Base-by-base conservation (phyloP, 192 early-diverging fungal species). In the Backusella macrospora region DNA sequence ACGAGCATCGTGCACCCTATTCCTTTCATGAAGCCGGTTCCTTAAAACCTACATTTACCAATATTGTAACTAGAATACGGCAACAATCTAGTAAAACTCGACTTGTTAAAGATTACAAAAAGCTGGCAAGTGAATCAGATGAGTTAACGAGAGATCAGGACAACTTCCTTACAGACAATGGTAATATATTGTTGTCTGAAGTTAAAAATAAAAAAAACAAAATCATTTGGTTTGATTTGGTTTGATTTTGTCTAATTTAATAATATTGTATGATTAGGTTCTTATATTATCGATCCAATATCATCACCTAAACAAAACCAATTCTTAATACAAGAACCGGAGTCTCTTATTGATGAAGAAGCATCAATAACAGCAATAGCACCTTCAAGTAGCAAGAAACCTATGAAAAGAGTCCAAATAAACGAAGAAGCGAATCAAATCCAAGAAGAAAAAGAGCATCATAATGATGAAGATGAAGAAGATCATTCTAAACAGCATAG, bases 1-100 rank as follows among this genome's bases (percentile, higher is more conserved):
- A 64, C 5, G 37, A 64, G 15, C 29, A 23, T 16, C 62, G 37
- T 38, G 10, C 16, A 9, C 26, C 63, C 6, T 65, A 39, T 29
- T 16, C 63, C 16, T 65, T 65, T 65, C 38, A 65, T 6, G 34
- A 65, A 65, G 34, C 63, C 15, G 16, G 29, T 39, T 34, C 65
- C 3, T 43, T 38, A 21, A 66, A 66, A 66, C 65, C 65, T 8
- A 66, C 65, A 16, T 40, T 66, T 66, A 42, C 65, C 18, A 66
- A 15, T 39, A 42, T 66, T 21, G 65, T 66, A 8, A 38, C 37
- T 43, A 39, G 65, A 42, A 42, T 66, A 66, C 39, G 40, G 21
- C 65, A 66, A 12, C 65, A 66, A 42, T 66, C 65, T n/a, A 66
- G 65, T 43, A 66, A 66, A 40, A 66, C 65, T 21, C 37, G 65